These are phyloP conservation scores for Gnaphalium uliginosum DNA, from an alignment of 129 eudicot genomes.

Conservation along the genomic window DNA sequence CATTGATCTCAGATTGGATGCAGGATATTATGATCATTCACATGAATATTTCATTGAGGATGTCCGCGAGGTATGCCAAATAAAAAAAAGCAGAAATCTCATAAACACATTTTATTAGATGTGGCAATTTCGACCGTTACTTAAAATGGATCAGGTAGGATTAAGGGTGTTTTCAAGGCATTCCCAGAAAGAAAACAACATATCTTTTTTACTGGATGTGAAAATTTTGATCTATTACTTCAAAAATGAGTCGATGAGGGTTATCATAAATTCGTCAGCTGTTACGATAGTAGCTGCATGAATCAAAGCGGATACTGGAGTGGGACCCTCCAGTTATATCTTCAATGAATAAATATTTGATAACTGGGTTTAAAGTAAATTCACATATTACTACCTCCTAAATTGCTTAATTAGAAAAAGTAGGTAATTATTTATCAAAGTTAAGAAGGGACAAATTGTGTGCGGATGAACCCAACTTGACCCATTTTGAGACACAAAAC, in stretches of 20 bases:
- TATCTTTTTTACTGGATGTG: no score
- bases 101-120: slow-evolving; percentile 1
- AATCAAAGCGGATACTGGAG: not conserved
- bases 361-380: not conserved
- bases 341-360: not conserved
- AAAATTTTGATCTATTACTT: no score
- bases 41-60: slow-evolving; percentile 92
- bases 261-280: not conserved
- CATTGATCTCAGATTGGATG: slow-evolving; percentile 79
- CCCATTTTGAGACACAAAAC: not conserved
- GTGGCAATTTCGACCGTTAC: not conserved
- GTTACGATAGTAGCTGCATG: not conserved
- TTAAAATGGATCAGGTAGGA: not conserved
- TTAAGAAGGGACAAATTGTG: not conserved
- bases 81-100: slow-evolving; percentile 1
- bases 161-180: not conserved
- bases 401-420: not conserved
- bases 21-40: slow-evolving; percentile 75
- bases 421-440: not conserved
- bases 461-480: not conserved
- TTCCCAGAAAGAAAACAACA: no score
- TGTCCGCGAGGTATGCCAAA: slow-evolving; percentile 75
- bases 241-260: no score
- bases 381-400: not conserved
- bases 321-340: slow-evolving; percentile 5